Evolutionary conservation across 495 filamentous ascomycete species (phyloP).

Genomic region (Umbilicaria muhlenbergii): DNA sequence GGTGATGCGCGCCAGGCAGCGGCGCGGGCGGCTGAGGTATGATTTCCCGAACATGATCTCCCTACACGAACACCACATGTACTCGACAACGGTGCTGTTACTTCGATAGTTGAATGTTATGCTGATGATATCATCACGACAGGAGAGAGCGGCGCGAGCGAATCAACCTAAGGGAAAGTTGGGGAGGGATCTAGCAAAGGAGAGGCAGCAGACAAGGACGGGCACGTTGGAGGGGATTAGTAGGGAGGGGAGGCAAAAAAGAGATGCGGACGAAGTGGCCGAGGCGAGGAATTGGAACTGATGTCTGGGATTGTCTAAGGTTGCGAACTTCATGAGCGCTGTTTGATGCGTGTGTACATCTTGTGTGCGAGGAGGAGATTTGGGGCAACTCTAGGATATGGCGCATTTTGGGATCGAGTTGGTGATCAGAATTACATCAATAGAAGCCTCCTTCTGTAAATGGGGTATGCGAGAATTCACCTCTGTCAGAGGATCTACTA

Average conservation of each 20-base stretch:
- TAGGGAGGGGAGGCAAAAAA: constrained; percentile 33
- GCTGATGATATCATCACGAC: neutral
- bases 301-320: neutral
- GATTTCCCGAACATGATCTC: neutral
- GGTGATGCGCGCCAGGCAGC: constrained; percentile 43
- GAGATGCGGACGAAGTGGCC: constrained; percentile 39
- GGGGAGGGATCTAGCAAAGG: constrained; percentile 41
- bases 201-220: constrained; percentile 47
- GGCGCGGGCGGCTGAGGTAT: constrained; percentile 53
- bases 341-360: too few species aligned
- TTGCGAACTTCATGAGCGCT: neutral
- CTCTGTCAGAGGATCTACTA: neutral
- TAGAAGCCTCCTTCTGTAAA: too few species aligned
- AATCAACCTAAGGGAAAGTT: constrained; percentile 38
- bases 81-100: too few species aligned
- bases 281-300: constrained; percentile 35
- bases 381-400: too few species aligned
- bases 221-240: constrained; percentile 38
- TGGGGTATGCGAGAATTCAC: too few species aligned
- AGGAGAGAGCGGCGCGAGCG: constrained; percentile 34
- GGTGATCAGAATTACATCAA: too few species aligned
- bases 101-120: too few species aligned
- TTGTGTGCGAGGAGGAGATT: too few species aligned
- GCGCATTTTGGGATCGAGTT: too few species aligned
- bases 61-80: neutral